Conservation (phyloP, 192 early-diverging fungal species). For the Polychytrium aggregatum region DNA sequence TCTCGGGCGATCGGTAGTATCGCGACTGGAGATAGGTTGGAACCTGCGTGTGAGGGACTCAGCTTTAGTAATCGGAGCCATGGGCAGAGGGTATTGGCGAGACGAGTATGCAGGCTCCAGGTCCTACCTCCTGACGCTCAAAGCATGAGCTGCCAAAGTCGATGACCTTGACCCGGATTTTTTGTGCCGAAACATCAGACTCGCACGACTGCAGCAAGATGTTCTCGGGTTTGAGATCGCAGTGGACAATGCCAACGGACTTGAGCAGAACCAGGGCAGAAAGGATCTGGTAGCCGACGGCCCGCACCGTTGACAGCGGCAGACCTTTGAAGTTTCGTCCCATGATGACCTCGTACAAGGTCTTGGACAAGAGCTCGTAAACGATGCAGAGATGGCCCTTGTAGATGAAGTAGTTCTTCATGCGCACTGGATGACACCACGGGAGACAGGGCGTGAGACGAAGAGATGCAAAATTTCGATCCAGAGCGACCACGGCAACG, state of each 20-base stretch:
- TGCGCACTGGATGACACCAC: slow-evolving; percentile 8
- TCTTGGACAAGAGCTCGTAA: slow-evolving; percentile 22
- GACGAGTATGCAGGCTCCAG: not conserved
- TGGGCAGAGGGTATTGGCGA: not conserved
- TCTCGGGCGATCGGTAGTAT: slow-evolving; percentile 34
- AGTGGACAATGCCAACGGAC: slow-evolving; percentile 21
- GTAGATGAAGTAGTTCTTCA: slow-evolving; percentile 15
- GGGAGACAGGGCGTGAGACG: not conserved
- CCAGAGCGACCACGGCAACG: too few relatives aligned
- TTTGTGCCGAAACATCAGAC: slow-evolving; percentile 7
- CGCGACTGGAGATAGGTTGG: slow-evolving; percentile 31
- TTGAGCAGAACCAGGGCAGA: slow-evolving; percentile 9
- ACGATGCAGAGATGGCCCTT: slow-evolving; percentile 26
- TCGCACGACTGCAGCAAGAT: slow-evolving; percentile 2
- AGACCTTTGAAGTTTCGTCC: slow-evolving; percentile 14
- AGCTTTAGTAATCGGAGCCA: not conserved
- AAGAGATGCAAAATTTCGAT: too few relatives aligned
- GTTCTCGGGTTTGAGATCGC: slow-evolving; percentile 37
- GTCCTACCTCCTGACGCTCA: slow-evolving; percentile 13
- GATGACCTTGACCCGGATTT: slow-evolving; percentile 23
- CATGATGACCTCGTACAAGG: slow-evolving; percentile 24
- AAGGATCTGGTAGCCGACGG: slow-evolving; percentile 16
- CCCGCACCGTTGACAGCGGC: slow-evolving; percentile 5
- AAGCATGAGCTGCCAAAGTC: slow-evolving; percentile 39
- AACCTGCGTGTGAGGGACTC: not conserved